Conservation (phyloP, 1,284 basidiomycete species). For the Rhodotorula sp. region DNA sequence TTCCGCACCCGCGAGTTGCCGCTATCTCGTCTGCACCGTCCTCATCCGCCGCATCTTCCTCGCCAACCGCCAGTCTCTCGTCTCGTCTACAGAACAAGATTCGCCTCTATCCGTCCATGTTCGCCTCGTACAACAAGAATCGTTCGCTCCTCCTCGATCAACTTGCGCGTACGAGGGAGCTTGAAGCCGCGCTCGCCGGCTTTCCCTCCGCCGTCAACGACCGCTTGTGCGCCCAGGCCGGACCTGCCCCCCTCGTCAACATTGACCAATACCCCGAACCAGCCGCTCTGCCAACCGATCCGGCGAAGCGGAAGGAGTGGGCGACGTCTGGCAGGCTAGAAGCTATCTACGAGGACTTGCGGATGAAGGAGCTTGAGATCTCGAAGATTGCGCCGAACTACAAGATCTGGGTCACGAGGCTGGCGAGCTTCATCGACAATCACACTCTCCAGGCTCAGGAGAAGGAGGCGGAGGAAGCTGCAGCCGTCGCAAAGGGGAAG, state of each 20-base stretch:
- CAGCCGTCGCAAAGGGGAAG: background rate
- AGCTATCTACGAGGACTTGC: background rate
- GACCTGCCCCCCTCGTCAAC: too few species aligned
- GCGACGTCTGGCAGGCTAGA: background rate
- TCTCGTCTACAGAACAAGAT: background rate
- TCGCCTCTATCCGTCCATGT: background rate
- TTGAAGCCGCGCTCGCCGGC: background rate
- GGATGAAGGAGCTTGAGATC: background rate
- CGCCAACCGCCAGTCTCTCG: background rate
- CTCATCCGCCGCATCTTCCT: background rate
- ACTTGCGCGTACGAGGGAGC: slow-evolving; percentile 7
- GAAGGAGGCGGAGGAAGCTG: background rate
- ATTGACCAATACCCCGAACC: too few species aligned
- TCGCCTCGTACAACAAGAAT: background rate
- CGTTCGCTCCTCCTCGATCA: slow-evolving; percentile 4
- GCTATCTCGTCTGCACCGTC: background rate
- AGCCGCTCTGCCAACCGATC: too few species aligned
- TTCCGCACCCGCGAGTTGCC: background rate
- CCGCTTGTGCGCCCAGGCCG: too few species aligned
- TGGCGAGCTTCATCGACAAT: background rate
- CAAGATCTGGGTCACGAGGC: background rate
- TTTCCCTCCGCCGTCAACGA: too few species aligned
- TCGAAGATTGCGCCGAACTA: background rate
- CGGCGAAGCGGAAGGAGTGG: background rate
- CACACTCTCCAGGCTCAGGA: too few species aligned